Evolutionary conservation across 495 filamentous ascomycete genomes (phyloP), one percentile per base, ranked within the genome.

Genomic region (Achaetomiella virescens): DNA sequence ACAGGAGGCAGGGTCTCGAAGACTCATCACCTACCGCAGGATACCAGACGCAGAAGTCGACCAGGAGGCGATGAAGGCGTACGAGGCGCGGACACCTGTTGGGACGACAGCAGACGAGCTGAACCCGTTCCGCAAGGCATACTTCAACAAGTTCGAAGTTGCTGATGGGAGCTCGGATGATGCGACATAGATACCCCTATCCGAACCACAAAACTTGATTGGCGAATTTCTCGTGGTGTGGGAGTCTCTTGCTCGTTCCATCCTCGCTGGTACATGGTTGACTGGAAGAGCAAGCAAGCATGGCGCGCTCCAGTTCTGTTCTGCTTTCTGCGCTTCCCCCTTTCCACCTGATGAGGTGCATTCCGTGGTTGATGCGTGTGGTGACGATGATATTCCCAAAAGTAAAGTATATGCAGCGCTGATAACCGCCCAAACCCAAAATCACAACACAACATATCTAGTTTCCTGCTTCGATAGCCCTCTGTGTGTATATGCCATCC

Each of bases 1-100:
- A 59, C 55, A 48, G 29, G 45, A 44, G 31, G 20, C 48, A 90
- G 86, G 91, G 92, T 89, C 90, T 36, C 83, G 92, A 48, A 80
- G 87, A 47, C 75, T 97, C 22, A 85, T 97, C 45, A 95, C 89
- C 0, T 97, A 97, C 66, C 76, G 83, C 14, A 81, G 90, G 48
- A 74, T 88, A 24, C 79, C 83, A 3, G 84, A 87, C 55, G 72
- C 75, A 5, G 74, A 86, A 38, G 69, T 87, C 18, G 70, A 75
- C 42, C 53, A 54, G 42, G 62, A 61, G 15, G 64, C 66, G 6
- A 58, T 61, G 35, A 58, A 63, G 68, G 75, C 61, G 62, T 70
- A 70, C 53, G 71, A 49, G 58, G 75, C 48, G 50, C 53, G 56
- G 64, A 48, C 67, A 63, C 43, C 41, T 0, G 50, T 61, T 36